phyloP scores from a whole-genome alignment of 2,329 filamentous ascomycete genomes.

The Fusarium sp. region DNA sequence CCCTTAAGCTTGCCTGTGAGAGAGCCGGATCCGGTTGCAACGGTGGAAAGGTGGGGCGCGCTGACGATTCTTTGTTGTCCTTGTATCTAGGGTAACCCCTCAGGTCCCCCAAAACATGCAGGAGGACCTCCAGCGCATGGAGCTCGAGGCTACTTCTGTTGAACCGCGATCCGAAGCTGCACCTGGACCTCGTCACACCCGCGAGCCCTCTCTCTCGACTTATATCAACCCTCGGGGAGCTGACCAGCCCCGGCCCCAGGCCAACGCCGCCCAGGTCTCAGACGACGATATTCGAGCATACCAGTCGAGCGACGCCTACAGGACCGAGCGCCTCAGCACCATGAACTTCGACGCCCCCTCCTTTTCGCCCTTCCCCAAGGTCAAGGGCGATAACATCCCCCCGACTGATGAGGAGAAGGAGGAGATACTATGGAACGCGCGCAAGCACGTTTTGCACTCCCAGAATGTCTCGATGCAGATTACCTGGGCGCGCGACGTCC shows the following conservation, averaged over 20 bases:
- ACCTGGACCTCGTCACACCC: constrained; percentile 49
- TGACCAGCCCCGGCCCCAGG: constrained; percentile 44
- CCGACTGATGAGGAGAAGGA: constrained; percentile 95
- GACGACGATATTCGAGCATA: constrained; percentile 51
- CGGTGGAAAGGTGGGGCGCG: constrained; percentile 48
- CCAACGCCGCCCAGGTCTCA: constrained; percentile 46
- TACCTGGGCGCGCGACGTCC: constrained; percentile 92
- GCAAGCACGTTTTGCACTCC: constrained; percentile 83
- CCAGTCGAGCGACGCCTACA: constrained; percentile 49
- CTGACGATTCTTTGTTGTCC: constrained; percentile 50
- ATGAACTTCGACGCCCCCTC: constrained; percentile 69
- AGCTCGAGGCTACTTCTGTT: constrained; percentile 73
- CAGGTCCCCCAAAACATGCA: constrained; percentile 98
- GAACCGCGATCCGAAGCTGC: constrained; percentile 47
- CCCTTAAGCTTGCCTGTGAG: constrained; percentile 32
- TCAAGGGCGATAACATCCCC: constrained; percentile 86
- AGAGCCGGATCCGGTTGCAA: constrained; percentile 39
- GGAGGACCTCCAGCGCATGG: constrained; percentile 88
- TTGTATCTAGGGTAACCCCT: constrained; percentile 77
- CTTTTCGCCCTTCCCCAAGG: constrained; percentile 90
- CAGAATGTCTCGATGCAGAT: constrained; percentile 97
- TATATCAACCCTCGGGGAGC: constrained; percentile 47
- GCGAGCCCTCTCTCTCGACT: constrained; percentile 56
- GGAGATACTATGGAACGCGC: constrained; percentile 82
- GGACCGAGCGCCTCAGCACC: constrained; percentile 50